Evolutionary conservation across 169 alveolate species (phyloP), one percentile per base, ranked within the genome.

Genomic region (Plasmodium falciparum): DNA sequence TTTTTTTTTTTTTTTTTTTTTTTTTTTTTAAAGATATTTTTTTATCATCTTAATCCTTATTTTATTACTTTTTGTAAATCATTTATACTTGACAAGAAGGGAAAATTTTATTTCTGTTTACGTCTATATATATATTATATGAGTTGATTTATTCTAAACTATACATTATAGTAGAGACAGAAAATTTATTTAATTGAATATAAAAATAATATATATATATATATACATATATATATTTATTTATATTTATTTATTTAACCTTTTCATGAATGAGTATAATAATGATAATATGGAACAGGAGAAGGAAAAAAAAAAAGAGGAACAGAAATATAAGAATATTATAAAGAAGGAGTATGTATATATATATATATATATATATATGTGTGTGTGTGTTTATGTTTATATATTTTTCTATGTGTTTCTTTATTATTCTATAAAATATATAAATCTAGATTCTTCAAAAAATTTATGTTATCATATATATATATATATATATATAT

Each of bases 261-360:
- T 56, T 54, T 76, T 45, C 17, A 69, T 80, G 90, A 80, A 80
- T 80, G 80, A 15, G 58, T 52, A 80, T 22, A 67, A 54, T 56
- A 24, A 47, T 54, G 66, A 20, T 39, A 76, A 80, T 47, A 80
- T 80, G 90, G 78, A 66, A 56, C 83, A 69, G 56, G 83, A 80
- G 56, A 67, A 67, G 67, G 90, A 80, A 59, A 80, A 39, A 11
- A 20, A 56, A 8, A 72, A 47, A 52, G 45, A 33, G 45, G 65
- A 59, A 43, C 45, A 71, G 62, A 26, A 29, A 22, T 67, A 43
- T 59, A 69, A 20, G 39, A 73, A 62, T n/a, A 26, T 67, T 45
- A 80, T 80, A 80, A 80, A 80, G 33, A 80, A 58, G 47, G 58
- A 66, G 89, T 76, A 76, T 17, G 62, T 12, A 15, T 74, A 43